Evolutionary conservation across 2,329 filamentous ascomycete species (phyloP), one percentile per base, ranked within the genome.

Genomic region (Corynespora cassiicola): DNA sequence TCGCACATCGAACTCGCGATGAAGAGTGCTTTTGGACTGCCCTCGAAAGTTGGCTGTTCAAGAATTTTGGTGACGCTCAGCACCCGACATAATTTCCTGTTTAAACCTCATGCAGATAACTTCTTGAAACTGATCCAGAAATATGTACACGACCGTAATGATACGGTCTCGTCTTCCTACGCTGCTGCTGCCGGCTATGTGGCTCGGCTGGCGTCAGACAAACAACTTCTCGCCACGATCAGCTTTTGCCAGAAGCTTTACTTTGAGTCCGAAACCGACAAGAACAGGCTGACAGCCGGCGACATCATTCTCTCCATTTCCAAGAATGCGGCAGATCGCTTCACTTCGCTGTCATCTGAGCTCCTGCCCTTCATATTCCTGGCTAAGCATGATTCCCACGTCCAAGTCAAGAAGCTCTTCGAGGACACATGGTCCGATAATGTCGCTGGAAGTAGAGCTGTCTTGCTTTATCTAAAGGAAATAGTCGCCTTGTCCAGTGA

Each of bases 11-110:
- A 94, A 63, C 78, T 80, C 19, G 85, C 87, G 0, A 89, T 97
- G 69, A 94, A 92, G 63, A 84, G 80, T 17, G 88, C 91, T 1
- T 84, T 99, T 23, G 92, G 91, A 2, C 84, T 97, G 70, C 92
- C 92, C 2, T 95, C 90, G 0, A 97, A 97, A 72, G 87, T 97
- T 31, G 94, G 90, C 23, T 95, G 90, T 58, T 88, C 87, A 49
- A 83, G 90, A 38, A 85, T 96, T 2, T 77, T 99, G 20, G 87
- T 88, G 6, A 91, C 89, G 1, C 77, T 99, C 6, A 88, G 89
- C 33, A 92, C 91, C 33, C 82, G 90, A 9, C 87, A 92, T 50
- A 82, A 81, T 22, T 78, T 85, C 23, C 75, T 91, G 19, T 88
- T 96, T 66, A 80, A 79, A 23, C 84, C 88, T 0, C 84, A 91